phyloP scores from a whole-genome alignment of 2,329 filamentous ascomycete genomes.

The Emmonsia crescens region DNA sequence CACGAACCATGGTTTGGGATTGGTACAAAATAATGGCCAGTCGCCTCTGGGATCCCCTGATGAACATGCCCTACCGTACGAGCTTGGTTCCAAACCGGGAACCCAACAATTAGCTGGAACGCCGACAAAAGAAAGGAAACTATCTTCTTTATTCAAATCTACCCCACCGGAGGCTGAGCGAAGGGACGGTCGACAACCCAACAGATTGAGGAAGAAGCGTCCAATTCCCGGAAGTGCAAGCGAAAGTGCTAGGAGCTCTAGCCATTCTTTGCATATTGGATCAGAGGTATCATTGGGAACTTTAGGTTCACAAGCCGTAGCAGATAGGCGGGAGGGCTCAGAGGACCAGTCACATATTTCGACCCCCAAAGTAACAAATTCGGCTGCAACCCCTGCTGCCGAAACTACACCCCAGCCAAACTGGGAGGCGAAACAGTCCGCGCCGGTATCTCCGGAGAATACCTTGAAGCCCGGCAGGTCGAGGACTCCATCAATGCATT shows the following conservation, averaged over 20 bases:
- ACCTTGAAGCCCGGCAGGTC: slow-evolving; percentile 58
- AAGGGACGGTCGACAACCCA: slow-evolving; percentile 58
- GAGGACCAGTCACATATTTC: slow-evolving; percentile 23
- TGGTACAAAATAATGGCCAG: background rate
- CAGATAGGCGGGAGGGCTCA: slow-evolving; percentile 18
- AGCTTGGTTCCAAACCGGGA: slow-evolving; percentile 36
- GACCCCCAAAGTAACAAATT: slow-evolving; percentile 25
- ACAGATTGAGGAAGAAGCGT: slow-evolving; percentile 83
- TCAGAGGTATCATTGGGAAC: slow-evolving; percentile 31
- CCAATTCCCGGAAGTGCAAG: slow-evolving; percentile 62
- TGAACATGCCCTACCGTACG: slow-evolving; percentile 23
- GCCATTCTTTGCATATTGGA: slow-evolving; percentile 53
- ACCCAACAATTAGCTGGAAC: slow-evolving; percentile 36
- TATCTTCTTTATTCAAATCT: slow-evolving; percentile 60
- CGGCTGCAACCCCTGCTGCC: slow-evolving; percentile 20
- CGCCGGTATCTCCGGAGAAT: slow-evolving; percentile 28
- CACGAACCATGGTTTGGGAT: background rate
- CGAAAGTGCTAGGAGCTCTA: slow-evolving; percentile 84
- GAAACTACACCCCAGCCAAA: slow-evolving; percentile 10
- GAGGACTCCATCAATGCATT: slow-evolving; percentile 65
- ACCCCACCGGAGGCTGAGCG: slow-evolving; percentile 52
- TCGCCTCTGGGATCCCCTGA: background rate
- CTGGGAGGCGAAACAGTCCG: slow-evolving; percentile 19
- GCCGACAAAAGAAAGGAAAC: slow-evolving; percentile 53
- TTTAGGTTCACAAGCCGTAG: slow-evolving; percentile 16